phyloP scores from a whole-genome alignment of 208 protist genomes.

The Kentomonas sorsogonicus region DNA sequence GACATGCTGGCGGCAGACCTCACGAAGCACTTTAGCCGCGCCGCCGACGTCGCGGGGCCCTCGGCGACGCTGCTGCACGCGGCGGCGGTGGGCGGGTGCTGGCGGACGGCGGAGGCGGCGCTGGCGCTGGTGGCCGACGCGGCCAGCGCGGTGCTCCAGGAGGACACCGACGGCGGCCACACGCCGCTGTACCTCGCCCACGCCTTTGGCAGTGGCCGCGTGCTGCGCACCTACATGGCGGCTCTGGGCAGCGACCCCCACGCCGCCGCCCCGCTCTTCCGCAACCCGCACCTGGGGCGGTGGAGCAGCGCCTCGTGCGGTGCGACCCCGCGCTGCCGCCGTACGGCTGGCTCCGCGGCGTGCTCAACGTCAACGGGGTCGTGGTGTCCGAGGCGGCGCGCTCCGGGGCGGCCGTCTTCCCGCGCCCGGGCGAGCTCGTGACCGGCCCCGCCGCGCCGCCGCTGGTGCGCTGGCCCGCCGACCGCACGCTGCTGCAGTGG shows the following conservation, averaged over 20 bases:
- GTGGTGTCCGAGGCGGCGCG: conserved; percentile 23
- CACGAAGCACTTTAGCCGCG: conserved; percentile 47
- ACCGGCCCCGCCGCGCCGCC: conserved; percentile 17
- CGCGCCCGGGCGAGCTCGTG: conserved; percentile 26
- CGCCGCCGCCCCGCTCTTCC: no score
- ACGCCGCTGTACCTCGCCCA: conserved; percentile 66
- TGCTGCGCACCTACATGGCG: conserved; percentile 41
- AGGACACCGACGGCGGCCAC: conserved; percentile 52
- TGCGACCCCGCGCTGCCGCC: conserved; percentile 38
- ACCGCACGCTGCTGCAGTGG: conserved; percentile 45
- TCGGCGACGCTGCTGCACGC: conserved; percentile 71
- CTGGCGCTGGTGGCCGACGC: conserved; percentile 23
- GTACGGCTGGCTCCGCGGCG: conserved; percentile 62
- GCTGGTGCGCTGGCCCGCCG: conserved; percentile 15
- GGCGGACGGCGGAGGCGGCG: conserved; percentile 28
- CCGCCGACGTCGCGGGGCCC: conserved; percentile 29
- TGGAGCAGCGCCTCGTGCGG: conserved; percentile 29
- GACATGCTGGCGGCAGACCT: conserved; percentile 58
- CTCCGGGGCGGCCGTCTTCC: background rate
- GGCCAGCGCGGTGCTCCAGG: conserved; percentile 23
- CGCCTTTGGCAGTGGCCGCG: conserved; percentile 45
- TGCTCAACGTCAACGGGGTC: conserved; percentile 42
- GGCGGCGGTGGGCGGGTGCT: conserved; percentile 55
- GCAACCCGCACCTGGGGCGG: background rate
- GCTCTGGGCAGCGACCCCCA: no score